These are phyloP conservation scores for Ceratobasidium sp. DNA, from an alignment of 1,284 basidiomycete genomes.

Conservation along the genomic window DNA sequence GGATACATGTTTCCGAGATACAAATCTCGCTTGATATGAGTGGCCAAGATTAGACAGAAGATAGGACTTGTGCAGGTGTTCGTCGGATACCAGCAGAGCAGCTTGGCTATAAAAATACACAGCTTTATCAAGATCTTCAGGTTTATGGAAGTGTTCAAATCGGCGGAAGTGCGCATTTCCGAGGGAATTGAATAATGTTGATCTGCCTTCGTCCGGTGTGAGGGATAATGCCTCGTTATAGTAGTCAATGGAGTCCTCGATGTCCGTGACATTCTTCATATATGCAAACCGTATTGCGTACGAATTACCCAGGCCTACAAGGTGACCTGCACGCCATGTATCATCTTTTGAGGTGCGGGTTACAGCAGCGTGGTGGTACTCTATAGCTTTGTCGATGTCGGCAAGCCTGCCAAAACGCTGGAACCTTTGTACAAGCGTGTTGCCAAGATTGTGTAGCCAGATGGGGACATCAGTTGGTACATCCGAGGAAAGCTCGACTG, in stretches of 20 bases:
- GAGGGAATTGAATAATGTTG: background rate
- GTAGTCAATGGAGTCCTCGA: background rate
- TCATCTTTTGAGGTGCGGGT: background rate
- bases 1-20: background rate
- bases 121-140: background rate
- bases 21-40: background rate
- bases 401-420: background rate
- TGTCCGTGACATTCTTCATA: background rate
- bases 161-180: background rate
- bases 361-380: background rate
- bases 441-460: constrained; percentile 2
- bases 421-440: background rate
- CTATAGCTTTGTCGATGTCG: constrained; percentile 17
- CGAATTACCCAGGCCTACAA: background rate
- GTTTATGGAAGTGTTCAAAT: background rate
- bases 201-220: background rate
- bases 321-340: background rate
- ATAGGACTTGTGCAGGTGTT: background rate
- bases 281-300: background rate
- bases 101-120: background rate
- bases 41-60: background rate
- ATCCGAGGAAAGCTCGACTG: background rate
- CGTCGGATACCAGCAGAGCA: background rate
- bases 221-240: background rate
- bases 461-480: background rate